Conservation (phyloP, 352 stramenopile species). For the Plasmopara viticola region DNA sequence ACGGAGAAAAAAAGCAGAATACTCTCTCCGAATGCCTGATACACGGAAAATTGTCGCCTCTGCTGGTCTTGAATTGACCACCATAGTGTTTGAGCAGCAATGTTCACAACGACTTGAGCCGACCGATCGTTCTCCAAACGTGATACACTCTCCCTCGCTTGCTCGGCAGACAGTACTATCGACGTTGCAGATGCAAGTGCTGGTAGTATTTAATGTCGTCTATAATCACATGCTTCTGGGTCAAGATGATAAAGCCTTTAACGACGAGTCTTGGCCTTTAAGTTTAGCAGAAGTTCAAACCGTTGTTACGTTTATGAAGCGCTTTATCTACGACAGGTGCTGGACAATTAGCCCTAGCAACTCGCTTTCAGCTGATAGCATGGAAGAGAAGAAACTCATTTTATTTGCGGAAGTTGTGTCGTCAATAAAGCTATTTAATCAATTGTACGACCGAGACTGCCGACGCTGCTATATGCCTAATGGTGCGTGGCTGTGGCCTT, state of each 20-base stretch:
- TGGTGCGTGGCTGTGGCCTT: conserved; percentile 60
- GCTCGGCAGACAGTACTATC: conserved; percentile 18
- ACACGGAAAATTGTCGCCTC: conserved; percentile 5
- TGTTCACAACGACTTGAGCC: conserved; percentile 24
- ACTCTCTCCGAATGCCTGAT: conserved; percentile 23
- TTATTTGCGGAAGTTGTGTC: conserved; percentile 49
- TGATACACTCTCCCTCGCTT: conserved; percentile 9
- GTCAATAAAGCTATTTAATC: conserved; percentile 73
- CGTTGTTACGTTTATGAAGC: conserved; percentile 50
- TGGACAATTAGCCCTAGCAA: conserved; percentile 36
- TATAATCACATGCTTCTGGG: conserved; percentile 61
- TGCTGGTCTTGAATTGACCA: conserved; percentile 8
- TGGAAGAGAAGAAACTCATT: conserved; percentile 22
- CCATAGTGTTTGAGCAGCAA: conserved; percentile 17
- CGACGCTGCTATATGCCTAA: conserved; percentile 41
- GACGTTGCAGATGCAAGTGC: conserved; percentile 25
- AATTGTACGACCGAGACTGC: conserved; percentile 69
- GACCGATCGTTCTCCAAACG: conserved; percentile 20
- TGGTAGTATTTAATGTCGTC: conserved; percentile 58
- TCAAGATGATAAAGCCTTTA: conserved; percentile 68
- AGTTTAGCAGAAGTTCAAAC: conserved; percentile 27
- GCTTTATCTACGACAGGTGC: conserved; percentile 64
- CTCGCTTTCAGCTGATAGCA: conserved; percentile 9
- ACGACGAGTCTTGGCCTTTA: conserved; percentile 56
- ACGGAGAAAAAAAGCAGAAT: conserved; percentile 24